A percentile compares a stretch with the other conserved stretches of the same genome.
Conservation (phyloP, 1,284 basidiomycete genomes). For the Ceratobasidium sp. region DNA sequence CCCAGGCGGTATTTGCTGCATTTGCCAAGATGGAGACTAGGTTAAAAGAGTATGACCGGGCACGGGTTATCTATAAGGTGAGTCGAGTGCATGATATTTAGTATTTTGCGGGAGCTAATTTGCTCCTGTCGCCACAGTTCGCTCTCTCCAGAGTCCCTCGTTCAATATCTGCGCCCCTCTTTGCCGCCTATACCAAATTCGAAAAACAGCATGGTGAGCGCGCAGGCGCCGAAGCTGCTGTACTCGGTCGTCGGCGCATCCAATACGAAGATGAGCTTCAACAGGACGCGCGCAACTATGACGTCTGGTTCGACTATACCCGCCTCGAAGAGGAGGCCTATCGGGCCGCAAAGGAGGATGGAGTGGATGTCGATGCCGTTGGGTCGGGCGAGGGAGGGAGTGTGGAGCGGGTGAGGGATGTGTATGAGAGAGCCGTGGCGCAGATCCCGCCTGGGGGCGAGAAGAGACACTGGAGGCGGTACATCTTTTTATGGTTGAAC, state of each 20-base stretch:
- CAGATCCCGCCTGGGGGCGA: conserved; percentile 91
- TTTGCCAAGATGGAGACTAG: conserved; percentile 99
- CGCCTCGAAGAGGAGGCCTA: conserved; percentile 92
- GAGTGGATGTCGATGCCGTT: conserved; percentile 65
- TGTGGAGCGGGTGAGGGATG: conserved; percentile 79
- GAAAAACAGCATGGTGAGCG: conserved; percentile 98
- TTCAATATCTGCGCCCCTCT: conserved; percentile 86
- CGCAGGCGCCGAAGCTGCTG: conserved; percentile 89
- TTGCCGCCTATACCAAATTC: conserved; percentile 94
- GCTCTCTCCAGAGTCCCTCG: conserved; percentile 90
- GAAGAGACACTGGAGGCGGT: conserved; percentile 93
- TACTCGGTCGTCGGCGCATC: conserved; percentile 94
- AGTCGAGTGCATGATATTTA: conserved; percentile 37
- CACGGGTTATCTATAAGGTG: conserved; percentile 96
- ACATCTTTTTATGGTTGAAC: conserved; percentile 96
- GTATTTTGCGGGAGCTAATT: background rate
- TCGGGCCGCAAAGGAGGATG: conserved; percentile 79
- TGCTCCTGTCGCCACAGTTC: conserved; percentile 65
- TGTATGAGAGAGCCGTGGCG: conserved; percentile 96
- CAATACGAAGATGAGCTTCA: conserved; percentile 96
- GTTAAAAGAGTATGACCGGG: conserved; percentile 95
- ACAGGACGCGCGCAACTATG: conserved; percentile 92
- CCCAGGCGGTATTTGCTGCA: conserved; percentile 93
- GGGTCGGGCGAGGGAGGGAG: conserved; percentile 69
- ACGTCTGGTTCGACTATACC: conserved; percentile 98